A percentile compares a stretch with the other conserved stretches of the same genome.
These are phyloP conservation scores for Salvia miltiorrhiza DNA, from an alignment of 257 asterid species.

Conservation along the genomic window DNA sequence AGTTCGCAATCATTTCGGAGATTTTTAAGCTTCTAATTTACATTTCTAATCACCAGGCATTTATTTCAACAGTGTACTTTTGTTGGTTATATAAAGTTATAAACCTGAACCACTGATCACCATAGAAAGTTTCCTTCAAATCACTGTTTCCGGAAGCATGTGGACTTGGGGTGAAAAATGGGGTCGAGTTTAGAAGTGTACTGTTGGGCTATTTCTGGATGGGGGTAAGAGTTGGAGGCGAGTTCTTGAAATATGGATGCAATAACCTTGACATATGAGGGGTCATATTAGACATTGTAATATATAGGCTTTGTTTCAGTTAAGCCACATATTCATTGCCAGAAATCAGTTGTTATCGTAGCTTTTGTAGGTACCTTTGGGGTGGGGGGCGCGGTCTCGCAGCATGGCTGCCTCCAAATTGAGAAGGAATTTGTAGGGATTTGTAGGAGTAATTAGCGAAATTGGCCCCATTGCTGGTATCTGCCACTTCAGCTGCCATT, in stretches of 20 bases:
- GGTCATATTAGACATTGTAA: conserved; percentile 7
- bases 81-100: background rate
- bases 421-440: conserved; percentile 5
- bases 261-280: background rate
- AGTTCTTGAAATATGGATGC: conserved; percentile 1
- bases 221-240: background rate
- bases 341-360: background rate
- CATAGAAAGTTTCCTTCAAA: background rate
- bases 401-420: background rate
- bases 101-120: conserved; percentile 7
- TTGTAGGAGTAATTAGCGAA: conserved; percentile 5
- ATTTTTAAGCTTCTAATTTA: background rate
- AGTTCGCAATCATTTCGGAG: background rate
- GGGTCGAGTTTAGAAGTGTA: background rate
- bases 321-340: too few species aligned
- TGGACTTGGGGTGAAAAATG: background rate
- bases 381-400: background rate
- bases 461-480: background rate
- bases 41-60: background rate
- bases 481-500: conserved; percentile 5
- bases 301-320: conserved; percentile 4
- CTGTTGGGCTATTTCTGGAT: background rate
- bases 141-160: background rate
- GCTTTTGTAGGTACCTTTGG: background rate
- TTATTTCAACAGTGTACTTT: background rate